Evolutionary conservation across 2,329 filamentous ascomycete genomes (phyloP).

Genomic region (Colletotrichum echinochloae): DNA sequence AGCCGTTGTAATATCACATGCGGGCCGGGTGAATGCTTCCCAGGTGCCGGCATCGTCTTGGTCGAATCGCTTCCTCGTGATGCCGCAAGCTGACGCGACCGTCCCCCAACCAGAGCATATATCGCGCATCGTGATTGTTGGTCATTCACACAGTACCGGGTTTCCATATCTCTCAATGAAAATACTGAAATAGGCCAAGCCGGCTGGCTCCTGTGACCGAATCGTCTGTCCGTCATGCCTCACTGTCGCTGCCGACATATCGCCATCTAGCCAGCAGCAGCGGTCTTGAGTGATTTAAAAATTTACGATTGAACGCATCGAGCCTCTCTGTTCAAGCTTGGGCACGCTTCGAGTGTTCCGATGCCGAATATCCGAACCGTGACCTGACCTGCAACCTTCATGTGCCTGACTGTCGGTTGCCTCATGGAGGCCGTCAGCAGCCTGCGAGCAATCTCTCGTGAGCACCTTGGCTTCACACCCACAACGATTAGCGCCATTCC

Average conservation of each 20-base stretch:
- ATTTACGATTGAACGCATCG: background rate
- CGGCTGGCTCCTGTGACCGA: background rate
- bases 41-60: background rate
- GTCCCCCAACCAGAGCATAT: no score
- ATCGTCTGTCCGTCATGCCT: background rate
- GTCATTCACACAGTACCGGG: background rate
- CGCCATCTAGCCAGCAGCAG: background rate
- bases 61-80: background rate
- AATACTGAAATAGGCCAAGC: background rate
- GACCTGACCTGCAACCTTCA: background rate
- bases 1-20: constrained; percentile 10
- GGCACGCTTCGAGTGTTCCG: background rate
- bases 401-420: background rate
- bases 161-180: background rate
- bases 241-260: background rate
- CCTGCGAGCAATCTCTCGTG: constrained; percentile 15
- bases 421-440: background rate
- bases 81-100: background rate
- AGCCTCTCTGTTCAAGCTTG: background rate
- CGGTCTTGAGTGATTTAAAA: background rate
- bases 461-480: constrained; percentile 17
- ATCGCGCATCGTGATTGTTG: background rate
- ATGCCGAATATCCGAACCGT: no score
- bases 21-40: constrained; percentile 10
- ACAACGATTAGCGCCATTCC: background rate